A percentile compares a stretch with the other conserved stretches of the same genome.
Evolutionary conservation across 352 stramenopile genomes (phyloP).

Genomic region (Phytophthora colocasiae): DNA sequence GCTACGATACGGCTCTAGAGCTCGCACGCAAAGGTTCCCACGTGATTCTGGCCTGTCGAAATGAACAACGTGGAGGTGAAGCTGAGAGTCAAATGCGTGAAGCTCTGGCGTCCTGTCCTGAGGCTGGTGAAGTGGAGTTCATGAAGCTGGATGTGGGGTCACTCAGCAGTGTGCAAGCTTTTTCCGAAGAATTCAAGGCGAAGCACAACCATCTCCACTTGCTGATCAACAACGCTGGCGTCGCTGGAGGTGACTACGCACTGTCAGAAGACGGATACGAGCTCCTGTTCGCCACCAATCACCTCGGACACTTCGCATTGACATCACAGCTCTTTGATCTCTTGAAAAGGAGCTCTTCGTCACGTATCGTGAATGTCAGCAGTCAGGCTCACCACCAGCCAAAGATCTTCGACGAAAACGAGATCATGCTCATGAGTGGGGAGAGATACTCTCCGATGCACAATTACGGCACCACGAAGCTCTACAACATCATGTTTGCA

Average conservation of each 20-base stretch:
- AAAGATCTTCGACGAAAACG: constrained; percentile 16
- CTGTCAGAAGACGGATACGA: constrained; percentile 49
- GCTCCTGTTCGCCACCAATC: constrained; percentile 68
- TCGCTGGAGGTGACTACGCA: constrained; percentile 36
- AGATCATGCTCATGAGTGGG: constrained; percentile 27
- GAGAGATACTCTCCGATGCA: constrained; percentile 34
- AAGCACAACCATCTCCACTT: constrained; percentile 41
- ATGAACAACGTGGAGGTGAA: constrained; percentile 17
- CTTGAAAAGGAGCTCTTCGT: constrained; percentile 26
- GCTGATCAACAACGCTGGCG: constrained; percentile 65
- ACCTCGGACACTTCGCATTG: constrained; percentile 67
- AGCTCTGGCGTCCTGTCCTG: background rate
- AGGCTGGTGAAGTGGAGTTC: constrained; percentile 42
- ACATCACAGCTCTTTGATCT: constrained; percentile 49
- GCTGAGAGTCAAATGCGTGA: constrained; percentile 25
- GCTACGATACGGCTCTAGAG: constrained; percentile 44
- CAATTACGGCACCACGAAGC: constrained; percentile 40
- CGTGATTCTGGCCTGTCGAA: constrained; percentile 52
- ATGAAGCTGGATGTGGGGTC: constrained; percentile 51
- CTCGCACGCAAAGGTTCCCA: constrained; percentile 40
- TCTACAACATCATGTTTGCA: constrained; percentile 61
- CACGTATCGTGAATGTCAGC: constrained; percentile 53
- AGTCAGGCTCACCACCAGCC: constrained; percentile 21
- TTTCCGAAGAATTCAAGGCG: constrained; percentile 32
- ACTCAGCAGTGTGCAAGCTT: constrained; percentile 42